Conservation (phyloP, 139 green algal genomes). For the Nannochloris sp. region DNA sequence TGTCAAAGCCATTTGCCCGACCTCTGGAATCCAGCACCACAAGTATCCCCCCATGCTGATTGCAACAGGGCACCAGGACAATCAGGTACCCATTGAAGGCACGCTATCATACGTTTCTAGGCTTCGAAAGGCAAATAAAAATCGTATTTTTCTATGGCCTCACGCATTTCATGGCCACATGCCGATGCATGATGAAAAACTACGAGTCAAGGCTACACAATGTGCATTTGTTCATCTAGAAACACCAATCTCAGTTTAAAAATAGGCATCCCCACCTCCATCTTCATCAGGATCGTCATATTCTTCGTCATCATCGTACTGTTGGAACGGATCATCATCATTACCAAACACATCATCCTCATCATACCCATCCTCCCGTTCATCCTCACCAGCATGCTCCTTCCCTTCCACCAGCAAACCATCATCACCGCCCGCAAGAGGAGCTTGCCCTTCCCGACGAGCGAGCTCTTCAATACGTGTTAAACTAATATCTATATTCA, state of each 20-base stretch:
- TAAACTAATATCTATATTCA: not conserved
- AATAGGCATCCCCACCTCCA: constrained; percentile 6
- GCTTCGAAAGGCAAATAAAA: constrained; percentile 1
- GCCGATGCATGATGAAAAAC: constrained; percentile 13
- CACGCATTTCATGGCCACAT: constrained; percentile 21
- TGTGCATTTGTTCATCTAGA: constrained; percentile 15
- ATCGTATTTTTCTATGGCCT: constrained; percentile 10
- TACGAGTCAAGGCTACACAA: constrained; percentile 7
- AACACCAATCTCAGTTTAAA: not conserved
- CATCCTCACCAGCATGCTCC: not conserved
- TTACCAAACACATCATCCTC: constrained; percentile 7
- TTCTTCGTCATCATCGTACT: constrained; percentile 17
- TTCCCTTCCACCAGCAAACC: not conserved
- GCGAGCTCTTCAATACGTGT: not conserved
- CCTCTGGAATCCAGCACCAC: not conserved
- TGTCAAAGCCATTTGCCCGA: constrained; percentile 3
- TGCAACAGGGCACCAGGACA: constrained; percentile 9
- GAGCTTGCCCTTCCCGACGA: not conserved
- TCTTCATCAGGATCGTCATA: constrained; percentile 15
- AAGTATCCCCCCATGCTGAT: constrained; percentile 15
- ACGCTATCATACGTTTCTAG: constrained; percentile 13
- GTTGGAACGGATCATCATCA: constrained; percentile 10
- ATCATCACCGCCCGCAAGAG: not conserved
- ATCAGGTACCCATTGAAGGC: constrained; percentile 23
- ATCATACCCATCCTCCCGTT: not conserved